These are phyloP conservation scores for Candida insectorum DNA, from an alignment of 805 yeast genomes.

Conservation along the genomic window DNA sequence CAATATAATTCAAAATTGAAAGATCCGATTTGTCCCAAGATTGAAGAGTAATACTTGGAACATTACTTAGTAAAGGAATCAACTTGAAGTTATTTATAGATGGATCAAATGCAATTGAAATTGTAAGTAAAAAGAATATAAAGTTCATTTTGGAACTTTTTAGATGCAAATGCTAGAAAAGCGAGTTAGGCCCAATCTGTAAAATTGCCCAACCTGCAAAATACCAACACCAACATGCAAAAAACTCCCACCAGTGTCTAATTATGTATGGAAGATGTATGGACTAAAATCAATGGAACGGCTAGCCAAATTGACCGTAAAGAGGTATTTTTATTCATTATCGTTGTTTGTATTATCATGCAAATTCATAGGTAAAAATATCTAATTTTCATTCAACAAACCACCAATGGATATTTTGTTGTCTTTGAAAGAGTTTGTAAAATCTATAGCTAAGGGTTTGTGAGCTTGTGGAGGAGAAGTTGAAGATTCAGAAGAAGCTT, in stretches of 20 bases:
- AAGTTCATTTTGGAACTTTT: too few relatives aligned
- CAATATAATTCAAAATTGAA: constrained; percentile 5
- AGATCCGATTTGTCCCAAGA: not conserved
- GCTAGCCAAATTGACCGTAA: too few relatives aligned
- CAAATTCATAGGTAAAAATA: not conserved
- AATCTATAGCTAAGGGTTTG: constrained; percentile 10
- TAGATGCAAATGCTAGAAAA: too few relatives aligned
- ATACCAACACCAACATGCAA: too few relatives aligned
- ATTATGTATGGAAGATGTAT: too few relatives aligned
- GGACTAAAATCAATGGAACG: too few relatives aligned
- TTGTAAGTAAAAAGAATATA: too few relatives aligned
- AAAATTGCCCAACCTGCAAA: not conserved
- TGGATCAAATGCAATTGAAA: constrained; percentile 7
- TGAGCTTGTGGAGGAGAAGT: constrained; percentile 6
- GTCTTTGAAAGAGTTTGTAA: constrained; percentile 9
- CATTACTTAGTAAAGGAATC: constrained; percentile 5
- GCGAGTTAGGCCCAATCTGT: too few relatives aligned
- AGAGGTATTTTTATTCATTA: too few relatives aligned
- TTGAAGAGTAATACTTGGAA: constrained; percentile 4
- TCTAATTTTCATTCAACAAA: constrained; percentile 23
- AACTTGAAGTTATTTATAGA: constrained; percentile 3
- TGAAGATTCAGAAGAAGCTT: not conserved
- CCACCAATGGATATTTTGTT: constrained; percentile 34
- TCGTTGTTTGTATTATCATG: too few relatives aligned
- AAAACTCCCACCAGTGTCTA: too few relatives aligned